Evolutionary conservation across 2,329 filamentous ascomycete genomes (phyloP).

Genomic region (Stemphylium lycopersici): DNA sequence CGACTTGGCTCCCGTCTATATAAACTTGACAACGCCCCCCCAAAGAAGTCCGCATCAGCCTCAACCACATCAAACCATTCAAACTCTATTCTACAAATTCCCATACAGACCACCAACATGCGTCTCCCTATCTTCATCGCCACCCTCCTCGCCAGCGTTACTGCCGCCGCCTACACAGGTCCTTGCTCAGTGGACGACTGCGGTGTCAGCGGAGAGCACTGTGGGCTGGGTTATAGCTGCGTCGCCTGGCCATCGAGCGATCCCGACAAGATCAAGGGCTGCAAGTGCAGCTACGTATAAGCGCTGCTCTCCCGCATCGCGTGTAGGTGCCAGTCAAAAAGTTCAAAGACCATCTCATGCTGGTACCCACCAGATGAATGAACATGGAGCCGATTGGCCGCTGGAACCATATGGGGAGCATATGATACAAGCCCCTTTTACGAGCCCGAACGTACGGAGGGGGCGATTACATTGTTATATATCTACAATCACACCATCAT

Average conservation of each 20-base stretch:
- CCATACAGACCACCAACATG: conserved; percentile 10
- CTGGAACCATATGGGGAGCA: too few relatives aligned
- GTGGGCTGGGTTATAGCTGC: conserved; percentile 9
- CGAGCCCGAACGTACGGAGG: too few relatives aligned
- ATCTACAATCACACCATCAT: too few relatives aligned
- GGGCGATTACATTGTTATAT: too few relatives aligned
- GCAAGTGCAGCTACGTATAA: conserved; percentile 22
- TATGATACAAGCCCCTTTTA: too few relatives aligned
- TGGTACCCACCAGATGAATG: too few relatives aligned
- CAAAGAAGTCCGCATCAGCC: background rate
- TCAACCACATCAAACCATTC: background rate
- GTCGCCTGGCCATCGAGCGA: conserved; percentile 21
- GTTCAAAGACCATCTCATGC: too few relatives aligned
- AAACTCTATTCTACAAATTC: background rate
- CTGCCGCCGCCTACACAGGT: conserved; percentile 25
- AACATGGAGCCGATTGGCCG: too few relatives aligned
- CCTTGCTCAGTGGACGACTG: conserved; percentile 22
- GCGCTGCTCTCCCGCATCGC: background rate
- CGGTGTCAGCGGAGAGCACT: conserved; percentile 14
- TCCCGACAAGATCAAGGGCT: conserved; percentile 18
- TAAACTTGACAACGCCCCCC: too few relatives aligned
- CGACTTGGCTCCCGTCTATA: too few relatives aligned
- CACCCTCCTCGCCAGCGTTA: conserved; percentile 22
- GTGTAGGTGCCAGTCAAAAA: too few relatives aligned
- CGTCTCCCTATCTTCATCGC: conserved; percentile 21